These are phyloP conservation scores for Tylopilus balloui DNA, from an alignment of 768 basidiomycete genomes.

Conservation along the genomic window DNA sequence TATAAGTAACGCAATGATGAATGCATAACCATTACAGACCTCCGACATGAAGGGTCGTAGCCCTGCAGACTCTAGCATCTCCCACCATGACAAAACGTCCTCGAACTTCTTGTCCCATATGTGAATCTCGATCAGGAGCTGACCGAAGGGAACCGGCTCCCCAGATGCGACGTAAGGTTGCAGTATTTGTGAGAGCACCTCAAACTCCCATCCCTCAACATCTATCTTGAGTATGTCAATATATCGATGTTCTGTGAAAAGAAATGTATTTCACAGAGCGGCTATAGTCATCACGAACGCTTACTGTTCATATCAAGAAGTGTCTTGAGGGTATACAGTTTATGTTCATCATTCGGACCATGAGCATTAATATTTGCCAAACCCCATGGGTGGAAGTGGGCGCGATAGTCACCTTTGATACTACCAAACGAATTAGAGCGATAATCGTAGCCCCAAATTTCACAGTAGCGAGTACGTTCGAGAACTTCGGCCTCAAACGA, in stretches of 20 bases:
- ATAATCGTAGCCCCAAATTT: slow-evolving; percentile 62
- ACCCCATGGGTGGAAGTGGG: slow-evolving; percentile 42
- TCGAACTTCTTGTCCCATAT: slow-evolving; percentile 34
- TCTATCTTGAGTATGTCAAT: slow-evolving; percentile 45
- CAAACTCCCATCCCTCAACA: slow-evolving; percentile 47
- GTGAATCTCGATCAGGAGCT: slow-evolving; percentile 46
- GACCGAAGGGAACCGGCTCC: slow-evolving; percentile 43
- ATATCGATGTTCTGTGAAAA: slow-evolving; percentile 30
- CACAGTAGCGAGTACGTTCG: slow-evolving; percentile 41
- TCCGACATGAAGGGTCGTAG: slow-evolving; percentile 46
- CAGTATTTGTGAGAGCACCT: slow-evolving; percentile 39
- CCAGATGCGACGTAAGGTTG: slow-evolving; percentile 33
- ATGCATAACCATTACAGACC: slow-evolving; percentile 13
- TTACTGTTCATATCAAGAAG: slow-evolving; percentile 43
- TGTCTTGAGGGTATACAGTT: slow-evolving; percentile 42
- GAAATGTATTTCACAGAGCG: background rate
- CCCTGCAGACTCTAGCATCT: slow-evolving; percentile 42
- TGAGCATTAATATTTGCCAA: slow-evolving; percentile 38
- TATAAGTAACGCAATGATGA: background rate
- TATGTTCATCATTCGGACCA: slow-evolving; percentile 28
- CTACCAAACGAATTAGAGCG: slow-evolving; percentile 32
- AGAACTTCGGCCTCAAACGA: slow-evolving; percentile 61
- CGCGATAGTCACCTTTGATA: slow-evolving; percentile 33
- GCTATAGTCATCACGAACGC: slow-evolving; percentile 3
- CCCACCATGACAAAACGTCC: slow-evolving; percentile 43